Evolutionary conservation across 257 asterid species (phyloP), one percentile per base, ranked within the genome.

Genomic region (Ballota nigra): DNA sequence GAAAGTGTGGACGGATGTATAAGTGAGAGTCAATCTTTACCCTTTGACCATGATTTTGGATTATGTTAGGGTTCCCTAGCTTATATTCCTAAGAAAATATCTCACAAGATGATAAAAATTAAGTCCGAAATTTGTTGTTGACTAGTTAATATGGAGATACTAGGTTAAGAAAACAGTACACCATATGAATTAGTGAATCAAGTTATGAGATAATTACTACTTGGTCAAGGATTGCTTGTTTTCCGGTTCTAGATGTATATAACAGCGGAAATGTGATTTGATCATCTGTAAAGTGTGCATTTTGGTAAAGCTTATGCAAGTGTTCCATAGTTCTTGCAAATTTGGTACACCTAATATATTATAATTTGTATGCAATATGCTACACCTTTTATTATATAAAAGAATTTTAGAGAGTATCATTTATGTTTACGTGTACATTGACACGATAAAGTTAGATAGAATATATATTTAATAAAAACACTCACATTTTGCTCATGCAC

Each of bases 111-210:
- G 33, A n/a, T n/a, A n/a, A 49, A 53, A 73, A 8, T 15, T 24
- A 29, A 33, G 19, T 68, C 55, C 13, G 22, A 20, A 60, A 56
- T 33, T 41, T 66, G 63, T 22, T 22, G 52, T 5, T 59, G 28
- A 60, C 56, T 38, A 60, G 13, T 63, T 73, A 52, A 52, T n/a
- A 31, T 78, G 68, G 56, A 47, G 28, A 65, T 68, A 31, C n/a
- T 11, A 64, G 29, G 24, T 66, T 29, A 45, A 33, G n/a, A 24
- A 68, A 26, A 33, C 38, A 26, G 29, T 26, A 69, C 43, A 38
- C 29, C 60, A 15, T 31, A 49, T 23, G n/a, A 47, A 34, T 11
- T 38, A 40, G 71, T 11, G 12, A 31, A 49, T 49, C 6, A 24
- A 41, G 16, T 40, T 16, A 23, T 15, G 56, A 52, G 38, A 71